A percentile compares a stretch with the other conserved stretches of the same genome.
Conservation (phyloP, 2,329 filamentous ascomycete genomes). For the Xylaria sp. region DNA sequence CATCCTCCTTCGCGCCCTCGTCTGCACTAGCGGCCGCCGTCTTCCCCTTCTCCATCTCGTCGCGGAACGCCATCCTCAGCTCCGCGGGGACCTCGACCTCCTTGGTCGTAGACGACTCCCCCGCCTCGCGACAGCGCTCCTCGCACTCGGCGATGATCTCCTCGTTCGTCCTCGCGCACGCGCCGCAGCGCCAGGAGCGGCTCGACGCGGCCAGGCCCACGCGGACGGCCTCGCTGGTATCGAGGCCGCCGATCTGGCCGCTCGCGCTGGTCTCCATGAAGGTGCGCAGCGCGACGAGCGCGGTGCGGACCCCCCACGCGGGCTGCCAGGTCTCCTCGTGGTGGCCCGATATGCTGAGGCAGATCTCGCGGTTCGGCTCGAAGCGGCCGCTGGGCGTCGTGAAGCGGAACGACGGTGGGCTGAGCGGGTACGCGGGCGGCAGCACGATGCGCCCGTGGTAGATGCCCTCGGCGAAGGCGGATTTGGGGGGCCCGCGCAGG, state of each 20-base stretch:
- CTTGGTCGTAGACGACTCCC: constrained; percentile 38
- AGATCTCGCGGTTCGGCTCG: constrained; percentile 97
- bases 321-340: constrained; percentile 99
- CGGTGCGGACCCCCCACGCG: constrained; percentile 95
- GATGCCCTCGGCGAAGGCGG: constrained; percentile 81
- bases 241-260: constrained; percentile 91
- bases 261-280: constrained; percentile 94
- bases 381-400: constrained; percentile 91
- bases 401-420: constrained; percentile 96
- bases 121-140: constrained; percentile 53
- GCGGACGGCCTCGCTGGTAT: constrained; percentile 75
- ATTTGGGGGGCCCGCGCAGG: constrained; percentile 85
- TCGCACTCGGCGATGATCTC: constrained; percentile 80
- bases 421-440: constrained; percentile 88
- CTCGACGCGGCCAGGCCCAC: constrained; percentile 76
- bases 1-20: constrained; percentile 48
- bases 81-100: constrained; percentile 66
- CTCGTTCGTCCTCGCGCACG: constrained; percentile 76
- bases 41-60: constrained; percentile 68
- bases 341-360: constrained; percentile 90
- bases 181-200: constrained; percentile 72
- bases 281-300: constrained; percentile 79
- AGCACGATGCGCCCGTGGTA: constrained; percentile 97
- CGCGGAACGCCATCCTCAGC: constrained; percentile 75
- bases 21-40: constrained; percentile 51